Conservation (phyloP, 768 basidiomycete genomes). For the Lyophyllum shimeji region DNA sequence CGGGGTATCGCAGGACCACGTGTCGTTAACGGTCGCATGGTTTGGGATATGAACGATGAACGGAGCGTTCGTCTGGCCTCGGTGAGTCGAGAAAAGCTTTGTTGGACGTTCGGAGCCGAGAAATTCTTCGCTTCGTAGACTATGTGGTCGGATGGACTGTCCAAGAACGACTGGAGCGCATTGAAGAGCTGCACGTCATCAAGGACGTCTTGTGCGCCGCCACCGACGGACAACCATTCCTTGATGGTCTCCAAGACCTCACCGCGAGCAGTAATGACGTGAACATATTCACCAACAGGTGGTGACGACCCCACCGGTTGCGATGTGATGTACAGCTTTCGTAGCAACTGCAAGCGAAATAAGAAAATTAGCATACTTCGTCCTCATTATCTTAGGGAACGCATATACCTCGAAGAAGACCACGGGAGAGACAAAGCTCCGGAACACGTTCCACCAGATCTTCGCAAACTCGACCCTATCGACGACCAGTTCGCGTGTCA, state of each 20-base stretch:
- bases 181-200: constrained; percentile 67
- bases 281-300: constrained; percentile 44
- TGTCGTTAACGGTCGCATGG: constrained; percentile 53
- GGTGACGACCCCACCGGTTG: constrained; percentile 42
- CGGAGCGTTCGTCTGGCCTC: constrained; percentile 41
- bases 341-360: constrained; percentile 52
- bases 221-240: constrained; percentile 73
- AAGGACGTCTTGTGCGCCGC: constrained; percentile 76
- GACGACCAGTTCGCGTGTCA: constrained; percentile 68
- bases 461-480: constrained; percentile 72
- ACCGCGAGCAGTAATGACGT: constrained; percentile 50
- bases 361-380: background rate
- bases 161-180: constrained; percentile 61
- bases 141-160: constrained; percentile 50
- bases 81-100: constrained; percentile 45
- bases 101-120: constrained; percentile 43
- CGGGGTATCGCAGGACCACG: constrained; percentile 14
- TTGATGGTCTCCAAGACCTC: constrained; percentile 65
- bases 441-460: constrained; percentile 83
- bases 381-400: background rate
- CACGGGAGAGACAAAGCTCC: constrained; percentile 78
- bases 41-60: constrained; percentile 51
- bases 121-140: constrained; percentile 41
- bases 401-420: constrained; percentile 82
- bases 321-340: constrained; percentile 67